Evolutionary conservation across 257 asterid species (phyloP).

Genomic region (Solanum bukasovii): DNA sequence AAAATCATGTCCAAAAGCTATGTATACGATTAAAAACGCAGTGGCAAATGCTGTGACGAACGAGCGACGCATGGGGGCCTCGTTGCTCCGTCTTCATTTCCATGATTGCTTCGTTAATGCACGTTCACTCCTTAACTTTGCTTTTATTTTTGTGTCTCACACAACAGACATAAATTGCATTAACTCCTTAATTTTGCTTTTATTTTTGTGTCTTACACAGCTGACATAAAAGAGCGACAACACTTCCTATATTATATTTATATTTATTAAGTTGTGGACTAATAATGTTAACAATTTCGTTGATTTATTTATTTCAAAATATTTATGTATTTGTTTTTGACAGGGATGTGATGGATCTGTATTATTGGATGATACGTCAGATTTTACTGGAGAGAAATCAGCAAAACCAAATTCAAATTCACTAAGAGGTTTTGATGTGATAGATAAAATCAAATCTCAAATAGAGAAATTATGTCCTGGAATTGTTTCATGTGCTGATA

Average conservation of each 20-base stretch:
- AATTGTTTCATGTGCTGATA: conserved; percentile 57
- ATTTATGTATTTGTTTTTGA: not conserved
- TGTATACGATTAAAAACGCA: conserved; percentile 20
- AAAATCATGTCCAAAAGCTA: conserved; percentile 39
- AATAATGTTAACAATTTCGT: not conserved
- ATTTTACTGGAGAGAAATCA: conserved; percentile 49
- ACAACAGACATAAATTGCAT: not conserved
- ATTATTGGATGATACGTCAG: conserved; percentile 40
- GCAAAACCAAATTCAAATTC: conserved; percentile 36
- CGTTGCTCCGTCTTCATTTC: conserved; percentile 62
- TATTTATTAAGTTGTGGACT: not conserved
- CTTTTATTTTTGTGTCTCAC: not conserved
- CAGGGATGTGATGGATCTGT: conserved; percentile 75
- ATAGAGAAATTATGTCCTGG: conserved; percentile 35
- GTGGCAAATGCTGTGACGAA: conserved; percentile 25
- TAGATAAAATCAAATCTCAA: conserved; percentile 38
- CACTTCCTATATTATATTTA: not conserved
- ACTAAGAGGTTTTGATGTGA: conserved; percentile 35
- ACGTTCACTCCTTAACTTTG: not conserved
- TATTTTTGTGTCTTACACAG: not conserved
- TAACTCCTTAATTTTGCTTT: not conserved
- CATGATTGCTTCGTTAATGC: conserved; percentile 70
- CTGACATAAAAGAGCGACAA: not conserved
- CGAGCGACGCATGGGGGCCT: conserved; percentile 62
- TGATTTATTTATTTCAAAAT: not conserved